phyloP scores from a whole-genome alignment of 257 asterid species.

The Salvia rosmarinus region DNA sequence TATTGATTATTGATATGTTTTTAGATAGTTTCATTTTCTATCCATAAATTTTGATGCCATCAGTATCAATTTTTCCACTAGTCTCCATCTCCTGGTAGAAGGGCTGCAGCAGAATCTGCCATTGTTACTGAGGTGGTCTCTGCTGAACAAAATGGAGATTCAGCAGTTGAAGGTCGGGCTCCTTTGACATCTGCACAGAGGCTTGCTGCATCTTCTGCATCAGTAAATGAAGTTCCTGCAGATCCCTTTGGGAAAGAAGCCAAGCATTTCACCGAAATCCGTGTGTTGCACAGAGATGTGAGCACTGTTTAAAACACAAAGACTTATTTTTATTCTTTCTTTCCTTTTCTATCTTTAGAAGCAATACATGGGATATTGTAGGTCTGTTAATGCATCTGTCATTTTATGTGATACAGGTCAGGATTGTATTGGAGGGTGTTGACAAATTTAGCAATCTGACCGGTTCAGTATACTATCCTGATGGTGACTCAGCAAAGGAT shows the following conservation, averaged over 20 bases:
- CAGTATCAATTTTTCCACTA: conserved; percentile 37
- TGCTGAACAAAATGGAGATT: conserved; percentile 72
- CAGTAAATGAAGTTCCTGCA: conserved; percentile 68
- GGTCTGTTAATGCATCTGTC: conserved; percentile 19
- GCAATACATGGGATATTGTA: neutral
- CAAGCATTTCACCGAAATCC: conserved; percentile 91
- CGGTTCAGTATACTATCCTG: conserved; percentile 87
- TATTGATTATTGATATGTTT: neutral
- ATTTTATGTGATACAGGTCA: conserved; percentile 60
- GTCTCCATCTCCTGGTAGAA: conserved; percentile 95
- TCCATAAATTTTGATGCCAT: neutral
- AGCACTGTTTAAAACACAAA: conserved; percentile 31
- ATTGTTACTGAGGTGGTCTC: conserved; percentile 49
- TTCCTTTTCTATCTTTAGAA: neutral
- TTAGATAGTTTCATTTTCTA: neutral
- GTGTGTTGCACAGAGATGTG: conserved; percentile 92
- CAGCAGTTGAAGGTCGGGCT: conserved; percentile 57
- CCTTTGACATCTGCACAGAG: conserved; percentile 92
- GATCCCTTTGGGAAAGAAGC: conserved; percentile 97
- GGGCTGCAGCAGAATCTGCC: conserved; percentile 59
- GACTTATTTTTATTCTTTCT: neutral
- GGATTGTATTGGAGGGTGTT: conserved; percentile 94
- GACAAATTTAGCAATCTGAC: conserved; percentile 89
- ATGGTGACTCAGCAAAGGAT: conserved; percentile 89
- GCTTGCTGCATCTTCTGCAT: conserved; percentile 67